These are phyloP conservation scores for Balansia obtecta DNA, from an alignment of 2,329 filamentous ascomycete species.

Conservation along the genomic window DNA sequence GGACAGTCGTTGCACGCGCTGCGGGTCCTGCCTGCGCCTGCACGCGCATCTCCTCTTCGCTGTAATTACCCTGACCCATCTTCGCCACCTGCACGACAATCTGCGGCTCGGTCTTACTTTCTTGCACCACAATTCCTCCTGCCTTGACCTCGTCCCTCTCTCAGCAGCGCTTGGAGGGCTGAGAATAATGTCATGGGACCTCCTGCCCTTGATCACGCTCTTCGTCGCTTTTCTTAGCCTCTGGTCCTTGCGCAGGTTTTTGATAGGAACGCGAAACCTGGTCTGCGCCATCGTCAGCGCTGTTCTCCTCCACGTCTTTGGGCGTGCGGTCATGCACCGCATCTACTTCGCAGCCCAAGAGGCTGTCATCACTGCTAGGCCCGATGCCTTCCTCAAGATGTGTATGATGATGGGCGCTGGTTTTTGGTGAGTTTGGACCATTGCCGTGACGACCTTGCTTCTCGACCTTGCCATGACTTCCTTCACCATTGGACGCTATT, in stretches of 20 bases:
- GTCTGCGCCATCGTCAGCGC: slow-evolving; percentile 19
- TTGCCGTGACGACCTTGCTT: not conserved
- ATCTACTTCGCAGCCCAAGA: slow-evolving; percentile 17
- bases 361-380: slow-evolving; percentile 31
- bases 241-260: slow-evolving; percentile 24
- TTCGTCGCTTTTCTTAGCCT: slow-evolving; percentile 25
- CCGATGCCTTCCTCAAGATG: slow-evolving; percentile 41
- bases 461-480: slow-evolving; percentile 1
- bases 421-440: slow-evolving; percentile 33
- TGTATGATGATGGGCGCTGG: slow-evolving; percentile 39
- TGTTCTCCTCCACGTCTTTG: slow-evolving; percentile 21
- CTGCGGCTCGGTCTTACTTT: not conserved
- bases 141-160: not conserved
- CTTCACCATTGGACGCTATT: too few relatives aligned
- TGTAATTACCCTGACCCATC: not conserved
- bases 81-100: not conserved
- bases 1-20: too few relatives aligned
- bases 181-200: slow-evolving; percentile 33
- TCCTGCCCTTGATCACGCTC: slow-evolving; percentile 27
- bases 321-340: slow-evolving; percentile 18
- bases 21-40: too few relatives aligned
- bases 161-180: slow-evolving; percentile 11
- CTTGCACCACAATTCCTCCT: not conserved
- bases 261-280: slow-evolving; percentile 19
- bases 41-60: not conserved